Conservation (phyloP, 1,284 basidiomycete species). For the Sphaerobolus stellatus region DNA sequence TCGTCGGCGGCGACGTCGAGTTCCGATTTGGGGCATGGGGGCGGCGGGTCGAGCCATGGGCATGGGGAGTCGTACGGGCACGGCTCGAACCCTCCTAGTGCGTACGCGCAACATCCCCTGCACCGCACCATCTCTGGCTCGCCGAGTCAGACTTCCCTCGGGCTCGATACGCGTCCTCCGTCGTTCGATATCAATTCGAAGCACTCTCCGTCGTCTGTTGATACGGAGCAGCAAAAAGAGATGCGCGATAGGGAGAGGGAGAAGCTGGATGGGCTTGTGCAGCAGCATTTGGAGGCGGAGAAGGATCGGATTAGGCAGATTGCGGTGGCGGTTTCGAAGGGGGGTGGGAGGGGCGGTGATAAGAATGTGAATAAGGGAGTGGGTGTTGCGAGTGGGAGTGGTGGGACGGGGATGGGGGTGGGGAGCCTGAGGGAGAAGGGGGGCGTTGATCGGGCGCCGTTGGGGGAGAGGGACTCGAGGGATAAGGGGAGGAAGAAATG, state of each 20-base stretch:
- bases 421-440: too few species aligned
- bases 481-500: too few species aligned
- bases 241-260: conserved; percentile 56
- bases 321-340: conserved; percentile 43
- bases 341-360: too few species aligned
- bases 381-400: too few species aligned
- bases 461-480: too few species aligned
- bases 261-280: conserved; percentile 69
- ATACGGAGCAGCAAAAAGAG: background rate
- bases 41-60: too few species aligned
- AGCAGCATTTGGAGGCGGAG: conserved; percentile 69
- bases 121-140: conserved; percentile 18
- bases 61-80: too few species aligned
- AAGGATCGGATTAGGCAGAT: conserved; percentile 72
- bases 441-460: too few species aligned
- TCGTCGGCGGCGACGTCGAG: conserved; percentile 4
- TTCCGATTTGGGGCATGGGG: background rate
- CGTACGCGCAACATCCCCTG: conserved; percentile 33
- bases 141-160: conserved; percentile 10
- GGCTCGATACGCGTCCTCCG: too few species aligned
- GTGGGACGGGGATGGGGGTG: too few species aligned
- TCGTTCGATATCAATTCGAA: too few species aligned
- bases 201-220: conserved; percentile 1
- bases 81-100: conserved; percentile 33
- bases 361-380: too few species aligned